These are phyloP conservation scores for Nicotiana otophora DNA, from an alignment of 257 asterid genomes.

Conservation along the genomic window DNA sequence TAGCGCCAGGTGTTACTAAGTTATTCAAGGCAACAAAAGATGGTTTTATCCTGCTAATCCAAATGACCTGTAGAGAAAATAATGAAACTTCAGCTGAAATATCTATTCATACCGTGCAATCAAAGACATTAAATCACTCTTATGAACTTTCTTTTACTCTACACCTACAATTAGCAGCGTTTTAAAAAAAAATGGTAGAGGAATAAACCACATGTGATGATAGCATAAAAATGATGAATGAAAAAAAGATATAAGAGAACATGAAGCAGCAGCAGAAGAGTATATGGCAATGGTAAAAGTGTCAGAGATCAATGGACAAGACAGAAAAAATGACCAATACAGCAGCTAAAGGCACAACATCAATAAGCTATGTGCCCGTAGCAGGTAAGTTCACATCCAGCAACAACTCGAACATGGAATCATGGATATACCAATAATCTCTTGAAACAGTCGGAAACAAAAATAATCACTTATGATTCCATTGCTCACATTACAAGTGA, in stretches of 20 bases:
- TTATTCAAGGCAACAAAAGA: neutral
- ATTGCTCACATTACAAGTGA: too few relatives aligned
- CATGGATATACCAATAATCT: too few relatives aligned
- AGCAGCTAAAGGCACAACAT: neutral
- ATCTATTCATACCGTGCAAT: neutral
- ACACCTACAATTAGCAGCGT: neutral
- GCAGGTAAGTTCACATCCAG: too few relatives aligned
- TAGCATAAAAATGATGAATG: neutral
- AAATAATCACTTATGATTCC: too few relatives aligned
- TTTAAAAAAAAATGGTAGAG: neutral
- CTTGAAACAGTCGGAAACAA: too few relatives aligned
- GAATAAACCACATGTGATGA: neutral
- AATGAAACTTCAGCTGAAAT: neutral
- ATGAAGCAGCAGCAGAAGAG: neutral
- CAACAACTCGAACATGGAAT: too few relatives aligned
- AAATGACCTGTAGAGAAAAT: neutral
- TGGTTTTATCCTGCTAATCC: neutral
- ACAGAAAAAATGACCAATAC: neutral
- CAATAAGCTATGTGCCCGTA: neutral
- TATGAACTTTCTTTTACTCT: neutral
- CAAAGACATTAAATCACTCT: neutral
- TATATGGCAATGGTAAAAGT: neutral
- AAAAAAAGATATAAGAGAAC: neutral
- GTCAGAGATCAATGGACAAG: neutral
- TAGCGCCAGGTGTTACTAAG: neutral